Evolutionary conservation across 129 eudicot species (phyloP).

Genomic region (Cynara cardunculus): DNA sequence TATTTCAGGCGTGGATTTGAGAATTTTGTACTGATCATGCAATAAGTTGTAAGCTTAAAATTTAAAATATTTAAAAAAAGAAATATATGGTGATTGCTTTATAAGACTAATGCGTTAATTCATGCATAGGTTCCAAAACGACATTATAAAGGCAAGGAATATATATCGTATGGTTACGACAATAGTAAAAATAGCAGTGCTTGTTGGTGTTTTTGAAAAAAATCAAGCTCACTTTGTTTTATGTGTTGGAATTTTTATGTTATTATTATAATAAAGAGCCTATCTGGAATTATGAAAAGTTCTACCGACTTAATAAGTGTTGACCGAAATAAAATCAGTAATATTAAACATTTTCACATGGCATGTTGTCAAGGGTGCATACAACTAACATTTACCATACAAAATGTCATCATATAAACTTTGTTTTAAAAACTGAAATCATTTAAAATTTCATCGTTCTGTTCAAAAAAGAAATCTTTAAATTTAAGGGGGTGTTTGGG

Average conservation of each 20-base stretch:
- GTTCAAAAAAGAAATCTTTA: no score
- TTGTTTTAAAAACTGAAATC: no score
- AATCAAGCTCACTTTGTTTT: not conserved
- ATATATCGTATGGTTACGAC: not conserved
- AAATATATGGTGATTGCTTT: no score
- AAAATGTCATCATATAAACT: not conserved
- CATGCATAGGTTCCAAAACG: not conserved
- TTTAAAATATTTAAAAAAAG: no score
- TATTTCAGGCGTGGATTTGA: not conserved
- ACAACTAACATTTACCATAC: not conserved
- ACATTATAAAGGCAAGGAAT: not conserved
- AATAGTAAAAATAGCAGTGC: not conserved
- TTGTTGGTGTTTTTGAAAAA: not conserved
- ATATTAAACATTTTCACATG: slow-evolving; percentile 21
- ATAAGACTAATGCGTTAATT: not conserved
- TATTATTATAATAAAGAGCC: not conserved
- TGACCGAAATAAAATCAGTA: not conserved
- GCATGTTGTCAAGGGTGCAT: not conserved
- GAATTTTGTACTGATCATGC: no score
- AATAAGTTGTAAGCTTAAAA: no score
- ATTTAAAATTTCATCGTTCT: not conserved
- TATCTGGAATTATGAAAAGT: not conserved
- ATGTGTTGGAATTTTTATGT: not conserved
- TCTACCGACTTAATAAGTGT: slow-evolving; percentile 1
- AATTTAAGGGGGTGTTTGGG: no score